phyloP scores from a whole-genome alignment of 2,329 filamentous ascomycete species.

The Tolypocladium paradoxum region DNA sequence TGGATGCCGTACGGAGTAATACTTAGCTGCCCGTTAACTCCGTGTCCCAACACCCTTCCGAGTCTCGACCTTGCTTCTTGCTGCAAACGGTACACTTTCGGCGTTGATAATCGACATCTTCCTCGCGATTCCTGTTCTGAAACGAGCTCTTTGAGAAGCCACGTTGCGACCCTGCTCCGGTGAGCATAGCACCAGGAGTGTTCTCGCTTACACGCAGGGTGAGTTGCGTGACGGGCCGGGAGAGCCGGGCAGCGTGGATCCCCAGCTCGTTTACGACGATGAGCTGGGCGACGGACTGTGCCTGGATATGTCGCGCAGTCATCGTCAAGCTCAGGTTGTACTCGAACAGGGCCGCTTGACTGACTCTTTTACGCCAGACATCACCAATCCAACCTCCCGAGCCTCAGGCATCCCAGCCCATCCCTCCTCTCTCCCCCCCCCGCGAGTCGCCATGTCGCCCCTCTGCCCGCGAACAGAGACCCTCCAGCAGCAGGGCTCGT shows the following conservation, averaged over 20 bases:
- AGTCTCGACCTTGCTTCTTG: not conserved
- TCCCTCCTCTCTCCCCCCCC: not conserved
- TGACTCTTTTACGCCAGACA: not conserved
- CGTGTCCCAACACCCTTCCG: not conserved
- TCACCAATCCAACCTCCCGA: not conserved
- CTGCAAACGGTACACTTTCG: not conserved
- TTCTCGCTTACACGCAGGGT: not conserved
- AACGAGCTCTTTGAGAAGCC: not conserved
- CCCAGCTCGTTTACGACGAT: not conserved
- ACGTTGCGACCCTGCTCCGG: not conserved
- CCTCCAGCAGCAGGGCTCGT: slow-evolving; percentile 42
- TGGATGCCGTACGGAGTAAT: no score
- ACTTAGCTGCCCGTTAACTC: not conserved
- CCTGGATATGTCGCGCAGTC: not conserved
- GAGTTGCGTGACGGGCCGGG: not conserved
- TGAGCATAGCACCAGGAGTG: no score
- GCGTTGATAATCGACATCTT: not conserved
- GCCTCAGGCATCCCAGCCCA: not conserved
- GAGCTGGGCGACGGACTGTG: not conserved
- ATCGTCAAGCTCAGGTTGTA: not conserved
- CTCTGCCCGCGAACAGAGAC: slow-evolving; percentile 43
- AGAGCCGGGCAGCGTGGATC: not conserved
- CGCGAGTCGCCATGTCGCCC: slow-evolving; percentile 35
- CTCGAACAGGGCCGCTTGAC: not conserved
- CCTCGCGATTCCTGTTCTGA: no score